Conservation (phyloP, 1,139 yeast species). For the Taphrina communis region DNA sequence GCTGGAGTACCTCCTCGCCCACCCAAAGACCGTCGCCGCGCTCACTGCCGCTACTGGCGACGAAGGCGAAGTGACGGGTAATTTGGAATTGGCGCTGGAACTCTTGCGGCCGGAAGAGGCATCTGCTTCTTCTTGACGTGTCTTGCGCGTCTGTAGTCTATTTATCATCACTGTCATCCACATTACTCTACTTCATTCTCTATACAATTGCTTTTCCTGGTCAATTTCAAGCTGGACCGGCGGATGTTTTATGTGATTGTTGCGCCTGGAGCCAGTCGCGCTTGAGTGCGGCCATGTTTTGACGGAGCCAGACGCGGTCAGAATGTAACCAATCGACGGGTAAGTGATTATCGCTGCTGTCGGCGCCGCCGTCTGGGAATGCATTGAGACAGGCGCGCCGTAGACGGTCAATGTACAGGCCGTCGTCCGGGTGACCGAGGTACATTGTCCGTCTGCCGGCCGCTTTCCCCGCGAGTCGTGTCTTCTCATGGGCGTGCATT, state of each 20-base stretch:
- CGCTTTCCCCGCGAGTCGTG: constrained; percentile 53
- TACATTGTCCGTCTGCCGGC: constrained; percentile 47
- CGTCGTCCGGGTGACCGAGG: constrained; percentile 36
- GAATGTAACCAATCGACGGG: constrained; percentile 32
- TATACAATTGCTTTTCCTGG: too few relatives aligned
- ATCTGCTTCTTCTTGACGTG: too few relatives aligned
- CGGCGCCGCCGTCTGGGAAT: neutral
- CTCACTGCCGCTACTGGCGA: constrained; percentile 1
- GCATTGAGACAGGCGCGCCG: constrained; percentile 11
- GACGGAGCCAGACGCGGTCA: constrained; percentile 5
- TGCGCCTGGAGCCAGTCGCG: constrained; percentile 1
- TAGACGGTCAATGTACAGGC: constrained; percentile 24
- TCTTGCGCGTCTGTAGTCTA: neutral
- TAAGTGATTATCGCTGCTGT: neutral
- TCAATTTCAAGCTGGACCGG: too few relatives aligned
- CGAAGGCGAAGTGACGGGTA: constrained; percentile 1
- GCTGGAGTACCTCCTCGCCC: constrained; percentile 28
- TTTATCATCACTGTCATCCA: neutral
- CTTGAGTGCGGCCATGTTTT: neutral
- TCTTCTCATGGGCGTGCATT: constrained; percentile 51
- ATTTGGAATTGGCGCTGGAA: neutral
- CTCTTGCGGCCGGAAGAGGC: constrained; percentile 5
- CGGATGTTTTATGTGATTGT: neutral
- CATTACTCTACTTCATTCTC: too few relatives aligned
- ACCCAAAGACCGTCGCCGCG: constrained; percentile 27